Percentiles rank a stretch among this genome's conserved stretches.
phyloP scores from a whole-genome alignment of 768 basidiomycete genomes.

The Russula abietina region DNA sequence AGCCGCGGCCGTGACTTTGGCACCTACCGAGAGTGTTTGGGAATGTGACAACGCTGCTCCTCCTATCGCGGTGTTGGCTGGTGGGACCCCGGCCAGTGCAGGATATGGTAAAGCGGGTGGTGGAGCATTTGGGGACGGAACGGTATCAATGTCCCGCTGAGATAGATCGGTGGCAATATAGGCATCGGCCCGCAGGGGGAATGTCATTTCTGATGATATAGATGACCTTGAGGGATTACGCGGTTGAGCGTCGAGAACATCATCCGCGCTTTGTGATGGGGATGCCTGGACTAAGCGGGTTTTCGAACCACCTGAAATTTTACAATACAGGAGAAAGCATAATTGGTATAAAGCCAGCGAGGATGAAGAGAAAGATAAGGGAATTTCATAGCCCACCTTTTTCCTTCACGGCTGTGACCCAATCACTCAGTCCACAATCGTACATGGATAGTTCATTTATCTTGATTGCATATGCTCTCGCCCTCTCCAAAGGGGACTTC shows the following conservation, averaged over 20 bases:
- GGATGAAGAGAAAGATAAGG: background rate
- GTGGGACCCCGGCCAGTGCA: conserved; percentile 43
- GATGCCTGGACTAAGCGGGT: conserved; percentile 8
- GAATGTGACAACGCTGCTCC: conserved; percentile 9
- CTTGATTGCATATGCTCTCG: conserved; percentile 67
- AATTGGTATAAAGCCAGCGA: conserved; percentile 4
- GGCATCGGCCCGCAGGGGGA: conserved; percentile 75
- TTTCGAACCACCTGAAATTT: conserved; percentile 17
- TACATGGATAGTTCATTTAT: conserved; percentile 74
- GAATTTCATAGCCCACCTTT: conserved; percentile 42
- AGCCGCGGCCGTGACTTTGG: conserved; percentile 8
- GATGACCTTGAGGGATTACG: conserved; percentile 69
- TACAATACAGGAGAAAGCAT: background rate
- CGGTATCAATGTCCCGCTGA: conserved; percentile 36
- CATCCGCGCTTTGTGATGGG: background rate
- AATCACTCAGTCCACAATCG: conserved; percentile 74
- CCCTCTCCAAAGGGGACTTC: conserved; percentile 59
- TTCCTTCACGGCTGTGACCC: conserved; percentile 53
- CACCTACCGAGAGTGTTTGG: background rate
- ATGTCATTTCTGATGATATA: conserved; percentile 68
- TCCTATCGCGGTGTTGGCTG: background rate
- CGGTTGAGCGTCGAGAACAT: conserved; percentile 36
- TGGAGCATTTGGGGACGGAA: conserved; percentile 48
- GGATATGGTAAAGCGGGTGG: conserved; percentile 67
- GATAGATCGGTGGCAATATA: conserved; percentile 69